phyloP scores from a whole-genome alignment of 2,329 filamentous ascomycete species.

The Stachybotrys chlorohalonatus region DNA sequence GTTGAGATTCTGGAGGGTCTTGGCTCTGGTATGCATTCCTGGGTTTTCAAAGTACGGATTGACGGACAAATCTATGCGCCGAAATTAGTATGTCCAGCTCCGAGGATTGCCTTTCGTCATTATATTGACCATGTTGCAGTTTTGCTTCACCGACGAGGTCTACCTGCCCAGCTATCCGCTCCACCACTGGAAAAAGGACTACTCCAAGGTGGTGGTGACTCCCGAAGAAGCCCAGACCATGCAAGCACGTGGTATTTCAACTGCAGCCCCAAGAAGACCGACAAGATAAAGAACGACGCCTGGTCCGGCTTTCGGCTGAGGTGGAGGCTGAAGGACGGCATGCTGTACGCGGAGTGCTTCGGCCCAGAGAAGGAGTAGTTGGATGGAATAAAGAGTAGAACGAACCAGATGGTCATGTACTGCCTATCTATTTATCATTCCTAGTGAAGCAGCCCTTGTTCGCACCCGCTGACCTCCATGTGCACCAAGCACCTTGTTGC shows the following conservation, averaged over 20 bases:
- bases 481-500: no score
- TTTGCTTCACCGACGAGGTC: not conserved
- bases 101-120: not conserved
- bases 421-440: no score
- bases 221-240: not conserved
- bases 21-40: constrained; percentile 6
- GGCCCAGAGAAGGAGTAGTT: no score
- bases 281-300: no score
- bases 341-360: no score
- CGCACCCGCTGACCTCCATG: no score
- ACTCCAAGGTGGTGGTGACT: not conserved
- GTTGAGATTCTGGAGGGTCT: constrained; percentile 12
- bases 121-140: not conserved
- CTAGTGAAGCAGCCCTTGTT: no score
- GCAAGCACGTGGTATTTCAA: not conserved
- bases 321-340: no score
- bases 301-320: no score
- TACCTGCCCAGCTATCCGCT: not conserved
- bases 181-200: not conserved
- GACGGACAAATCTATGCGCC: not conserved
- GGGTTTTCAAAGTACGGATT: not conserved
- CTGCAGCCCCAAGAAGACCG: no score
- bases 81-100: not conserved
- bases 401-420: no score
- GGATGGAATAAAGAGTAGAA: no score